These are phyloP conservation scores for Henningerozyma blattae DNA, from an alignment of 805 yeast species.

Conservation along the genomic window DNA sequence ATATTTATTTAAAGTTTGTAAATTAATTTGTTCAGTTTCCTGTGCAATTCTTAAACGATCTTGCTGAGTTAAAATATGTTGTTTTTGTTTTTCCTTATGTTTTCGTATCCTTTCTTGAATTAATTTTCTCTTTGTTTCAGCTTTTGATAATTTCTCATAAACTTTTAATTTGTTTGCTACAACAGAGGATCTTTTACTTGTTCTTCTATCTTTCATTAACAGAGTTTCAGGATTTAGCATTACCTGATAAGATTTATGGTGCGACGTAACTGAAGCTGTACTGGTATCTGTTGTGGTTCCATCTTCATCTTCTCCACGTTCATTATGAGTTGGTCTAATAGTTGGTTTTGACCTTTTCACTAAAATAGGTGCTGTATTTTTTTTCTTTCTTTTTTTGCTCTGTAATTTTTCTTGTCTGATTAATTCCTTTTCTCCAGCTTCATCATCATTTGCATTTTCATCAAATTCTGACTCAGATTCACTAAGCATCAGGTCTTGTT, in stretches of 20 bases:
- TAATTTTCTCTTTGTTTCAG: constrained; percentile 45
- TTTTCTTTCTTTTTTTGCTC: constrained; percentile 10
- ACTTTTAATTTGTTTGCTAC: constrained; percentile 67
- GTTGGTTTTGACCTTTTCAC: constrained; percentile 22
- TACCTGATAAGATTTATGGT: constrained; percentile 6
- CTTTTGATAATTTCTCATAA: constrained; percentile 55
- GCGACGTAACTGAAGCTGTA: constrained; percentile 9
- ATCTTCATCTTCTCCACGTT: constrained; percentile 9
- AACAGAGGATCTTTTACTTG: constrained; percentile 69
- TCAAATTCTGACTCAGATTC: constrained; percentile 29
- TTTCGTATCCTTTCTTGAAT: constrained; percentile 32
- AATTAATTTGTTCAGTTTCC: constrained; percentile 71
- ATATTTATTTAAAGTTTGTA: constrained; percentile 60
- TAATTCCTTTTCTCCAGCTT: constrained; percentile 58
- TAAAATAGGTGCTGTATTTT: constrained; percentile 19
- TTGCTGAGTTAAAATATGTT: constrained; percentile 28
- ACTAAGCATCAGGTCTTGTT: constrained; percentile 21
- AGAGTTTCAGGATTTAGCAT: constrained; percentile 40
- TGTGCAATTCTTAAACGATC: constrained; percentile 60
- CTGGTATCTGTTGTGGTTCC: constrained; percentile 1
- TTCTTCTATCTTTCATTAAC: constrained; percentile 43
- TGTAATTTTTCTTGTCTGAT: constrained; percentile 29
- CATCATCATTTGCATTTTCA: constrained; percentile 37
- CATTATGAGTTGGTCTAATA: constrained; percentile 19
- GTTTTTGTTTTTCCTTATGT: constrained; percentile 35